A percentile compares a stretch with the other conserved stretches of the same genome.
These are phyloP conservation scores for Diaporthe batatas DNA, from an alignment of 2,329 filamentous ascomycete species.

Conservation along the genomic window DNA sequence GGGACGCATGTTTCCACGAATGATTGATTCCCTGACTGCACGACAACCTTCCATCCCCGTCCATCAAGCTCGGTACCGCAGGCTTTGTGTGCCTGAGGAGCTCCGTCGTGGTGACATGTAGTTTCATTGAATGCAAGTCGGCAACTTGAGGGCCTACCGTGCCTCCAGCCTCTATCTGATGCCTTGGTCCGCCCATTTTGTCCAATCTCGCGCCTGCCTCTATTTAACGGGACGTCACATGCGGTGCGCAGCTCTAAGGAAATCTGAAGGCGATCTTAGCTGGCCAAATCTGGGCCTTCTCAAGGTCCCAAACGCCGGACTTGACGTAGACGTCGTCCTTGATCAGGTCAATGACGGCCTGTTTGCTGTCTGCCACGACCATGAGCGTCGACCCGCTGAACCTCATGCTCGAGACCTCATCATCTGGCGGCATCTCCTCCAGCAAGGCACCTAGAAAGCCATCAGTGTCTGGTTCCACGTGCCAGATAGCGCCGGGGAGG, in stretches of 20 bases:
- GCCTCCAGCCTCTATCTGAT: not conserved
- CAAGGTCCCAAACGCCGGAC: conserved; percentile 84
- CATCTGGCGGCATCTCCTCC: conserved; percentile 73
- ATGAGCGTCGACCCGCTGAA: conserved; percentile 83
- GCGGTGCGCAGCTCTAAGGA: conserved; percentile 42
- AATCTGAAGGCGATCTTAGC: conserved; percentile 59
- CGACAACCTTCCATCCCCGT: not conserved
- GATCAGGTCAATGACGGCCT: conserved; percentile 76
- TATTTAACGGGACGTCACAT: not conserved
- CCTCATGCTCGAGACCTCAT: conserved; percentile 69
- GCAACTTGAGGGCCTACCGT: not conserved
- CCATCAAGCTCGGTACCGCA: not conserved
- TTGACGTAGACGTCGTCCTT: conserved; percentile 80
- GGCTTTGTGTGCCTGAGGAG: not conserved
- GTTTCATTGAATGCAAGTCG: not conserved
- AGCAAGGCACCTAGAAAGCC: conserved; percentile 71
- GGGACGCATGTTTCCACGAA: not conserved
- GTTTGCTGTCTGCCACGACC: conserved; percentile 73
- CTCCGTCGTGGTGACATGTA: not conserved
- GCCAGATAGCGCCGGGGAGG: not conserved
- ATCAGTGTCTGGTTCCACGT: conserved; percentile 29
- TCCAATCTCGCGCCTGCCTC: not conserved
- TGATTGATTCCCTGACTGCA: not conserved
- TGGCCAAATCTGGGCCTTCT: conserved; percentile 70
- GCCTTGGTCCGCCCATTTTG: not conserved